phyloP scores from a whole-genome alignment of 352 stramenopile species.

The Peronosclerospora sorghi region DNA sequence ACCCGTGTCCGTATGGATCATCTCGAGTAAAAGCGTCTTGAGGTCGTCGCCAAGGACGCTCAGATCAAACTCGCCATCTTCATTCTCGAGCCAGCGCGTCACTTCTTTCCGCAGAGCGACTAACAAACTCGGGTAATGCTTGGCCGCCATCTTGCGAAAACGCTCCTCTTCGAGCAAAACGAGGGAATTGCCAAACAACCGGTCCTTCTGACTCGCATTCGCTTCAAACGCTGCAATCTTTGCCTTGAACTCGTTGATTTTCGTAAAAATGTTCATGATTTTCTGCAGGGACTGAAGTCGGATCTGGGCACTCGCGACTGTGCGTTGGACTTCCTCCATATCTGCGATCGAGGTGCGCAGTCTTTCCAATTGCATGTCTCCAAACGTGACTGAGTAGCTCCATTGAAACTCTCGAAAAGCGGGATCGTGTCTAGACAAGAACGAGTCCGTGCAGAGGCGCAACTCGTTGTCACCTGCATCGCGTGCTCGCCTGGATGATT shows the following conservation, averaged over 20 bases:
- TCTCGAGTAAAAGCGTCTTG: too few species aligned
- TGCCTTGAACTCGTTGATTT: slow-evolving; percentile 58
- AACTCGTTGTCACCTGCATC: slow-evolving; percentile 4
- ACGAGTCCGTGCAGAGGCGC: slow-evolving; percentile 26
- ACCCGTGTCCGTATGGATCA: slow-evolving; percentile 73
- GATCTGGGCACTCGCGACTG: slow-evolving; percentile 39
- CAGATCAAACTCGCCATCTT: too few species aligned
- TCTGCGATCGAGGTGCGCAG: slow-evolving; percentile 37
- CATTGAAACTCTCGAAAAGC: slow-evolving; percentile 26
- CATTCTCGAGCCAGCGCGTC: slow-evolving; percentile 55
- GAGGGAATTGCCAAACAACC: slow-evolving; percentile 66
- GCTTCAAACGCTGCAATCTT: slow-evolving; percentile 69
- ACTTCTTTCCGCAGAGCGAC: slow-evolving; percentile 50
- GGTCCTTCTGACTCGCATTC: slow-evolving; percentile 58
- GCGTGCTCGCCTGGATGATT: neutral
- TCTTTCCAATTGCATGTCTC: slow-evolving; percentile 24
- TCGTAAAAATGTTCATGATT: slow-evolving; percentile 67
- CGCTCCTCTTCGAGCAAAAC: slow-evolving; percentile 65
- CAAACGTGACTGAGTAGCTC: slow-evolving; percentile 36
- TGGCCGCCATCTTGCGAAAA: slow-evolving; percentile 61
- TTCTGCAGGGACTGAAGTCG: slow-evolving; percentile 61
- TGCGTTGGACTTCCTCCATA: slow-evolving; percentile 31
- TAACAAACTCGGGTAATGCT: slow-evolving; percentile 50
- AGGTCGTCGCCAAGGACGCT: too few species aligned
- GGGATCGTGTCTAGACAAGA: slow-evolving; percentile 55